Base-by-base conservation (phyloP, 495 filamentous ascomycete species). In the Penicillium goetzii region DNA sequence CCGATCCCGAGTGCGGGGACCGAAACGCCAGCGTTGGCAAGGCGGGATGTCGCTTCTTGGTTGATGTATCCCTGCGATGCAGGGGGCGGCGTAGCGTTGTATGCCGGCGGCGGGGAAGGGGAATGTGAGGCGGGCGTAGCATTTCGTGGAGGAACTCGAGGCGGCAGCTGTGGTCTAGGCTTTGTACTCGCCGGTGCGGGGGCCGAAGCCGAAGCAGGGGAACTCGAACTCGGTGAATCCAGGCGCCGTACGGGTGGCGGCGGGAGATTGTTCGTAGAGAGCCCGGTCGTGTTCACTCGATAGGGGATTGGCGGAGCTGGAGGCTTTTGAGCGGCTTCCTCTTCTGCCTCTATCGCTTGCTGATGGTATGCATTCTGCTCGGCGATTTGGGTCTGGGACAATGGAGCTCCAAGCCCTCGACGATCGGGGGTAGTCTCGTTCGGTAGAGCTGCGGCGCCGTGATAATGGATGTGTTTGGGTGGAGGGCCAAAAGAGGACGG, bases 401-500 rank as follows among this genome's bases (percentile, higher is more conserved):
- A 51, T 3, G 84, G 81, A 38, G 81, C 81, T 11, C 84, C 85
- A 12, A 82, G 56, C 17, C 83, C 81, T 47, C 76, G 68, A 43
- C 70, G 73, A 68, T 84, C 79, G 2, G 83, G 82, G 2, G 81
- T 84, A 5, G 72, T 76, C 58, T 79, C 71, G 56, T 82, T 81
- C 25, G 82, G 76, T 6, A 80, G 67, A 11, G 84, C 81, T 6
- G 76, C 75, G 2, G 75, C 76, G 17, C 84, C 81, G 69, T 87
- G 78, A 63, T 82, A 86, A 45, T 82, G 83, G 68, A 83, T 73
- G 63, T 85, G 83, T 64, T 89, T 96, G 4, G 94, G 94, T 23
- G 94, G 94, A 36, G 94, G 92, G 3, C 85, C 92, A 73, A 99
- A 97, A 14, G 88, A 83, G 0, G 86, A 72, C 2, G 95, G 94